Evolutionary conservation across 2,329 filamentous ascomycete species (phyloP).

Genomic region (Botrytis tulipae): DNA sequence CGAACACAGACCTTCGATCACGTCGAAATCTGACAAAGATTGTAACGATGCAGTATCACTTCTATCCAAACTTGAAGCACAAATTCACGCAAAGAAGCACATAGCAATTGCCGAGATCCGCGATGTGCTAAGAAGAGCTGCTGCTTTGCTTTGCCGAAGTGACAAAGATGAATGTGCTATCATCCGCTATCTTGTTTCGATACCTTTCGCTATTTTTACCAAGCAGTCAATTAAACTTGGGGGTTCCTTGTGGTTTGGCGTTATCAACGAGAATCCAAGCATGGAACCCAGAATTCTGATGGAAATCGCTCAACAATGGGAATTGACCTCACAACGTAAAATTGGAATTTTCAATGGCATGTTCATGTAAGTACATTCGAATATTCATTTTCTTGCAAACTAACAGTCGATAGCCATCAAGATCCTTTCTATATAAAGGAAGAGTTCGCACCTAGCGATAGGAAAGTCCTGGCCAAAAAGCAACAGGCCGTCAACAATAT

Average conservation of each 20-base stretch:
- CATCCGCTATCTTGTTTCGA: constrained; percentile 82
- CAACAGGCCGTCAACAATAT: constrained; percentile 79
- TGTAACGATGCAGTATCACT: constrained; percentile 61
- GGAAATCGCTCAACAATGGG: constrained; percentile 89
- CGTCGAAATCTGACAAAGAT: constrained; percentile 51
- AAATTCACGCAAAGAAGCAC: constrained; percentile 65
- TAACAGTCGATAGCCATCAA: constrained; percentile 53
- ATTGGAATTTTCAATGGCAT: constrained; percentile 77
- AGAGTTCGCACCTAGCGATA: constrained; percentile 90
- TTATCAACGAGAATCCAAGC: constrained; percentile 91
- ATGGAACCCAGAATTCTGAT: constrained; percentile 83
- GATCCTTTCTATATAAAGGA: constrained; percentile 90
- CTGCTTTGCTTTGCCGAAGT: constrained; percentile 79
- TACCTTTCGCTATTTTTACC: constrained; percentile 90
- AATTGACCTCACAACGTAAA: constrained; percentile 72
- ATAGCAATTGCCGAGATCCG: constrained; percentile 74
- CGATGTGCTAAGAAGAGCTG: constrained; percentile 79
- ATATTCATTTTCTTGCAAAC: constrained; percentile 22
- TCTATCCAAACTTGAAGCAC: constrained; percentile 69
- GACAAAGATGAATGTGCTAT: constrained; percentile 74
- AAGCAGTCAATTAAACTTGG: constrained; percentile 95
- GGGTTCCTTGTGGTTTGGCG: constrained; percentile 91
- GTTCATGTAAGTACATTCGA: constrained; percentile 54
- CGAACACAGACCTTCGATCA: constrained; percentile 43
- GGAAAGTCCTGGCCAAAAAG: constrained; percentile 67